These are phyloP conservation scores for Debaryomyces maramus DNA, from an alignment of 805 yeast species.

Conservation along the genomic window DNA sequence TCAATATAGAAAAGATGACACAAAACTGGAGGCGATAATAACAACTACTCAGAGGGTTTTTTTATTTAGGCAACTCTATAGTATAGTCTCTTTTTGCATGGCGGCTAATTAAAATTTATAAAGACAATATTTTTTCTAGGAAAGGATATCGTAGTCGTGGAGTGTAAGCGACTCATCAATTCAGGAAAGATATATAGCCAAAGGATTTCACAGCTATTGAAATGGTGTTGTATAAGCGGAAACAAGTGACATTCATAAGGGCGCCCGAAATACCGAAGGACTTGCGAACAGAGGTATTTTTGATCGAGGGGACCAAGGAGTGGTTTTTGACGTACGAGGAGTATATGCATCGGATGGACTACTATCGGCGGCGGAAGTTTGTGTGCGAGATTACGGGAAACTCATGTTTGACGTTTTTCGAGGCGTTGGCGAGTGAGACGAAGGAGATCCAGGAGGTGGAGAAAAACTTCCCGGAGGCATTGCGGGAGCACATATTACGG, in stretches of 20 bases:
- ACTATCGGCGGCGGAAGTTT: constrained; percentile 72
- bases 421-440: constrained; percentile 77
- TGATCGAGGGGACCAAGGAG: constrained; percentile 81
- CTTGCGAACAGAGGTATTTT: constrained; percentile 67
- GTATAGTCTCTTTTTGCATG: not conserved
- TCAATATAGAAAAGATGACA: not conserved
- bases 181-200: not conserved
- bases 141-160: not conserved
- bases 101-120: not conserved
- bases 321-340: constrained; percentile 81
- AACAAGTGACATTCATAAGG: constrained; percentile 59
- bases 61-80: not conserved
- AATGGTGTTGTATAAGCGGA: constrained; percentile 78
- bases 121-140: not conserved
- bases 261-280: constrained; percentile 60
- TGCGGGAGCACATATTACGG: constrained; percentile 88
- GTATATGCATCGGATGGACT: constrained; percentile 69
- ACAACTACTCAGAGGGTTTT: too few relatives aligned
- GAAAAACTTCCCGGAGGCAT: constrained; percentile 81
- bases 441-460: constrained; percentile 63
- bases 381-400: constrained; percentile 96
- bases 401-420: constrained; percentile 85
- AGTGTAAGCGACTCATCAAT: not conserved
- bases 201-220: constrained; percentile 11
- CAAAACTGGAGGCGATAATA: not conserved